Conservation (phyloP, 129 eudicot genomes). For the Helianthus annuus region HanXRQr2.0-SUNRISE NC_035446.2:99371099-99371598, state of each 20-base stretch:
- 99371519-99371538: constrained; percentile 17
- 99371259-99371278: no score
- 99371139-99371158: no score
- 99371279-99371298: no score
- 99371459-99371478: neutral
- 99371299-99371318: neutral
- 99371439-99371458: neutral
- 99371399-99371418: constrained; percentile 3
- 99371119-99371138: no score
- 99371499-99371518: neutral
- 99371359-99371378: neutral
- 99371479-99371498: neutral
- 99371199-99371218: no score
- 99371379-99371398: neutral
- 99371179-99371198: no score
- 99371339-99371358: neutral
- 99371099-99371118: no score
- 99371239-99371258: no score
- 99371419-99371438: neutral
- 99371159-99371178: no score
- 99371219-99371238: no score
- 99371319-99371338: neutral
- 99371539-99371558: neutral
- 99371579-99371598: neutral
- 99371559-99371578: neutral